Base-by-base conservation (phyloP, 768 basidiomycete genomes). In the Russula sp. region DNA sequence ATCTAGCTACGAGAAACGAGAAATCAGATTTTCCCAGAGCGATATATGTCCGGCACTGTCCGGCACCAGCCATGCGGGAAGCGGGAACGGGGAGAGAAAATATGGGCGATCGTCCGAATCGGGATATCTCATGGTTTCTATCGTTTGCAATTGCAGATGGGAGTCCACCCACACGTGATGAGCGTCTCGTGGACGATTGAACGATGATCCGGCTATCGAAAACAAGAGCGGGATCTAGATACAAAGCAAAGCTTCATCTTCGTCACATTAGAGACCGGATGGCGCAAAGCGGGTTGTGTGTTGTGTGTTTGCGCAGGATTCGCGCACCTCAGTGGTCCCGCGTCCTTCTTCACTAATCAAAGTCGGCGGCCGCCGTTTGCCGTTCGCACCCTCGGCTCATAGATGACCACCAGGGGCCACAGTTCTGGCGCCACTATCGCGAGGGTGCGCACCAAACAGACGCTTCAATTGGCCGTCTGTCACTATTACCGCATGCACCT, bases 141-240 rank as follows among this genome's bases (percentile, higher is more conserved):
- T 40, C 16, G 16, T 40, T 18, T 16, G 38, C 14, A 2, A 30
- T 30, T 30, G n/a, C n/a, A 14, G 14, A 24, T 20, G 34, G 6
- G 32, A 11, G 22, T 2, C n/a, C 13, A 8, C 34, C 46, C 32
- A 20, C 59, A 20, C 59, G 28, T 52, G 51, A 52, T 53, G 52
- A 3, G 36, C 36, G 42, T 26, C 55, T 57, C 55, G 55, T 40
- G 38, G 4, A 18, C 38, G 38, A 18, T 57, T 40, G 28, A n/a
- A n/a, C 36, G 26, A 40, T 56, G 54, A 56, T 40, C 54, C 18
- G 50, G 18, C 51, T 52, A 30, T 40, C 16, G 38, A 40, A 40
- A 40, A 40, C 38, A 18, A 11, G 51, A 52, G 30, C 52, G 32
- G 20, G 38, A 44, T 57, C 55, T 57, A 57, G 55, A 57, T 57